Evolutionary conservation across 495 filamentous ascomycete species (phyloP), one percentile per base, ranked within the genome.

Genomic region (Parathielavia hyrcaniae): DNA sequence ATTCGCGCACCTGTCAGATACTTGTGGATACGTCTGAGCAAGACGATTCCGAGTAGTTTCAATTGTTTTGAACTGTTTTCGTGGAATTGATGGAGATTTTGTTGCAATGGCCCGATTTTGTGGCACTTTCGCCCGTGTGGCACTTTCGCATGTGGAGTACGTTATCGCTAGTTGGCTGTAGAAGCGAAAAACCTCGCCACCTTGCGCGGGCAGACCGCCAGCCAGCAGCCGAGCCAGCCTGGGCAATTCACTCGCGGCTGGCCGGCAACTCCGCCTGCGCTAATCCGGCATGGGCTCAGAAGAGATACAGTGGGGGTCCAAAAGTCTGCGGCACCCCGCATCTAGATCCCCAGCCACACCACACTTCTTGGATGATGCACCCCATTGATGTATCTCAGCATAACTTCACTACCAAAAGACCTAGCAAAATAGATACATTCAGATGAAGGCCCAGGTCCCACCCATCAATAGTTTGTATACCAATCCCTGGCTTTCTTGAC

Each of bases 391-490:
- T n/a, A 43, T 43, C 40, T 17, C 7, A 1, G 4, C 7, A 43
- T 43, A 43, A 43, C 40, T 17, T n/a, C 7, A n/a, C 40, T 14
- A 43, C 9, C 14, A 17, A 17, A 17, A 43, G 7, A 2, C 17
- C 40, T 43, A 43, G 17, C 22, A 48, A 22, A 34, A 6, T 22
- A 48, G 46, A 32, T 48, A 48, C 12, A 48, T 48, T 8, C 30
- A 50, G 32, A 5, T 50, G 19, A 13, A 38, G 19, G 48, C 30
- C 48, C 48, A 4, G 10, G 48, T 50, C 19, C 16, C 10, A 38
- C 30, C 30, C 30, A 36, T 50, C 16, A 50, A 50, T 50, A 50
- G 36, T 50, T 50, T 36, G 30, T 50, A 14, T 50, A 50, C 48
- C 30, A 50, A 20, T 30, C 48, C 30, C 48, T 36, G 14, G 48